A percentile compares a stretch with the other conserved stretches of the same genome.
These are phyloP conservation scores for Lichtheimia hyalospora DNA, from an alignment of 371 early-diverging fungal species.

Conservation along the genomic window DNA sequence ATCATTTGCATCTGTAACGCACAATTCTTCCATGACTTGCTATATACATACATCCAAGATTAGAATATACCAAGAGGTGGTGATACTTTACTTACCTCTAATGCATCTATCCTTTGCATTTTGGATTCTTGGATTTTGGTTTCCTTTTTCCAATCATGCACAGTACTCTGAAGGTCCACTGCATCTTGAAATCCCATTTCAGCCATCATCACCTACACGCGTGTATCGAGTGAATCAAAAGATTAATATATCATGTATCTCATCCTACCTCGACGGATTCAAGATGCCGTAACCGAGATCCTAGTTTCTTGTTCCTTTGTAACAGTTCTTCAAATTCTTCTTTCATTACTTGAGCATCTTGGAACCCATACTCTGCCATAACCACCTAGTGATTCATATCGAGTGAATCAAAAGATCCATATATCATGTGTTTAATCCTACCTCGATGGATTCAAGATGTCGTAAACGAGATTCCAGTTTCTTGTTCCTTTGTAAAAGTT, in stretches of 20 bases:
- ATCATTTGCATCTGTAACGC: too few relatives aligned
- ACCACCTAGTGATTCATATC: too few relatives aligned
- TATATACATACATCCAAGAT: too few relatives aligned
- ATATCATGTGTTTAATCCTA: background rate
- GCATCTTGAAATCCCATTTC: background rate
- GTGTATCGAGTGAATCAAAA: too few relatives aligned
- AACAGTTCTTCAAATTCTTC: background rate
- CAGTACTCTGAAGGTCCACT: background rate
- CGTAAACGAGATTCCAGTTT: too few relatives aligned
- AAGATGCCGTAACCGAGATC: background rate
- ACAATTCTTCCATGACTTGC: too few relatives aligned
- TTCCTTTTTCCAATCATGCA: too few relatives aligned
- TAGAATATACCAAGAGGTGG: too few relatives aligned
- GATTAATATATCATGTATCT: too few relatives aligned
- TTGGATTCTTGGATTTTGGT: background rate
- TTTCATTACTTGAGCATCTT: background rate
- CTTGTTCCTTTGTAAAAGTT: background rate
- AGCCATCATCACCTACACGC: background rate
- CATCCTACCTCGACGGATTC: background rate
- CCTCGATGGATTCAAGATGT: background rate
- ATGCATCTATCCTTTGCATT: background rate
- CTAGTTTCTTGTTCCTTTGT: background rate
- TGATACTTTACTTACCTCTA: background rate
- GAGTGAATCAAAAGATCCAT: too few relatives aligned
- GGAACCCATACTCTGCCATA: background rate